These are phyloP conservation scores for Beauveria bassiana DNA, from an alignment of 2,329 filamentous ascomycete species.

Conservation along the genomic window DNA sequence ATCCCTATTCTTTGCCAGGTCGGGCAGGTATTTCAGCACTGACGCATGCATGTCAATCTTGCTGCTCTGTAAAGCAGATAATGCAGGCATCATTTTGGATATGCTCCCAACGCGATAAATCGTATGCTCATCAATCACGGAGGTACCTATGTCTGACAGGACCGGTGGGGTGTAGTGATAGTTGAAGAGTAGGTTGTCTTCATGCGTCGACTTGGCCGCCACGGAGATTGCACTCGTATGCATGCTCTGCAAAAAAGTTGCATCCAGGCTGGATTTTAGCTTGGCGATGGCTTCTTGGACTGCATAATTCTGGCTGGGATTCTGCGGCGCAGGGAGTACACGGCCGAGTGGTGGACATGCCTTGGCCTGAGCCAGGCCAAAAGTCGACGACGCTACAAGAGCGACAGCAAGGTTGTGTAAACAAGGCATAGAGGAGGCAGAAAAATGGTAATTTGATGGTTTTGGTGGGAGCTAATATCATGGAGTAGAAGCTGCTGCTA, in stretches of 20 bases:
- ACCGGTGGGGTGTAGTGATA: conserved; percentile 32
- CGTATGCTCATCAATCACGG: conserved; percentile 23
- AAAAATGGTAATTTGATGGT: not conserved
- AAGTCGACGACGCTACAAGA: conserved; percentile 13
- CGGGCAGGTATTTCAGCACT: conserved; percentile 37
- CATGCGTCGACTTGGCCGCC: conserved; percentile 34
- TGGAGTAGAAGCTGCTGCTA: not conserved
- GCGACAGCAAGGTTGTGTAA: not conserved
- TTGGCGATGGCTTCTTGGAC: conserved; percentile 21
- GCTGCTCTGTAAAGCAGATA: conserved; percentile 23
- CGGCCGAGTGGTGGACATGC: conserved; percentile 35
- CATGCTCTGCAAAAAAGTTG: conserved; percentile 19
- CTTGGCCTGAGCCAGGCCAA: conserved; percentile 23
- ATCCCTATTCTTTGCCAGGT: conserved; percentile 20
- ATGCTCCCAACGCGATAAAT: conserved; percentile 28
- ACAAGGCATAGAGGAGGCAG: not conserved
- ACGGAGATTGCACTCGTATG: conserved; percentile 30
- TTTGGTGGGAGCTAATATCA: not conserved
- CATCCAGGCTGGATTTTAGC: conserved; percentile 20
- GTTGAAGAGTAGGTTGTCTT: conserved; percentile 28
- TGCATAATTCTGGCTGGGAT: conserved; percentile 22
- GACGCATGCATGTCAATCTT: conserved; percentile 31
- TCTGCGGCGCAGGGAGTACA: conserved; percentile 30
- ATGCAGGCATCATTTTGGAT: conserved; percentile 26
- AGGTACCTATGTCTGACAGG: conserved; percentile 17